These are phyloP conservation scores for Bombardia bombarda DNA, from an alignment of 495 filamentous ascomycete species.

Conservation along the genomic window DNA sequence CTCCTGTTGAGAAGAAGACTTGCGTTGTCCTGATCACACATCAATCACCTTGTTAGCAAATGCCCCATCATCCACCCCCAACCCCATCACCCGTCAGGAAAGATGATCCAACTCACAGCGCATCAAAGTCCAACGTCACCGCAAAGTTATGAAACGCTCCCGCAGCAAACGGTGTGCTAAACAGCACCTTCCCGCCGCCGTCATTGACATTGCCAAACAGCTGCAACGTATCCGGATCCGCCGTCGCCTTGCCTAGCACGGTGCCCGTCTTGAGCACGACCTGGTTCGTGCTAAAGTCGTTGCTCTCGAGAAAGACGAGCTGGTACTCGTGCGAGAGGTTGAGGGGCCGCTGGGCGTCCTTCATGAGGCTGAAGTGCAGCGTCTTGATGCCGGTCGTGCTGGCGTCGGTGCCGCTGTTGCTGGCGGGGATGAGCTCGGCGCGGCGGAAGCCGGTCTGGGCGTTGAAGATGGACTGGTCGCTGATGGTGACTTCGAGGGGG, in stretches of 20 bases:
- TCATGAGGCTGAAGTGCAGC: slow-evolving; percentile 40
- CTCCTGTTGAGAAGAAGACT: slow-evolving; percentile 31
- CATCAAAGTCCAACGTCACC: slow-evolving; percentile 33
- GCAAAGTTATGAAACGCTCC: slow-evolving; percentile 41
- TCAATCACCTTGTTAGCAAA: not conserved
- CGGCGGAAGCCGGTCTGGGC: slow-evolving; percentile 41
- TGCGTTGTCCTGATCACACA: slow-evolving; percentile 24
- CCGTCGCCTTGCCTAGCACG: slow-evolving; percentile 24
- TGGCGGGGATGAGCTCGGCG: slow-evolving; percentile 35
- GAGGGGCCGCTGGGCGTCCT: slow-evolving; percentile 31
- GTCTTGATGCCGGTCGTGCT: slow-evolving; percentile 38
- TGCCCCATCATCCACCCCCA: not conserved
- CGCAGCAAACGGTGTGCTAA: slow-evolving; percentile 27
- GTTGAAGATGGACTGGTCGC: slow-evolving; percentile 43
- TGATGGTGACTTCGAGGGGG: slow-evolving; percentile 27
- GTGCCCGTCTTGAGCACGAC: slow-evolving; percentile 42
- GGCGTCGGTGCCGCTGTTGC: slow-evolving; percentile 36
- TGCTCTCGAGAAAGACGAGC: slow-evolving; percentile 39
- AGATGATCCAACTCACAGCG: slow-evolving; percentile 19
- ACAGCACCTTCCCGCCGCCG: slow-evolving; percentile 25
- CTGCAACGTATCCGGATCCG: slow-evolving; percentile 28
- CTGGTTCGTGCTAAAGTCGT: slow-evolving; percentile 40
- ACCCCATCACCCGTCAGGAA: not conserved
- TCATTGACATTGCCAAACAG: slow-evolving; percentile 32
- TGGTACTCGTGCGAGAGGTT: slow-evolving; percentile 44